phyloP scores from a whole-genome alignment of 2,329 filamentous ascomycete species.

The Fusarium odoratissimum region DNA sequence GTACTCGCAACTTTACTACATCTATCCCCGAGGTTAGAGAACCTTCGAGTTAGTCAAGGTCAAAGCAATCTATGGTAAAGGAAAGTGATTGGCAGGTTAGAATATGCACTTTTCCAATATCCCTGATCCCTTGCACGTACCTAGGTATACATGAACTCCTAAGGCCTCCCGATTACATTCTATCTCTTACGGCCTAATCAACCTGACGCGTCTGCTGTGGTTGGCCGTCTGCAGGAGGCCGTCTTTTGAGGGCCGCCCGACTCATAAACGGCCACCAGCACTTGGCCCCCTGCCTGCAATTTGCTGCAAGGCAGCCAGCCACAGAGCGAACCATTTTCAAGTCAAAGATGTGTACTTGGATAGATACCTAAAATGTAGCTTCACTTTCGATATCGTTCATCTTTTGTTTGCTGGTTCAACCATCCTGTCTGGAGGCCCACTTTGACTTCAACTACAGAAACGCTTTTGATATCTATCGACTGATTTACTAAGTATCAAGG shows the following conservation, averaged over 20 bases:
- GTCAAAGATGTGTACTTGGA: not conserved
- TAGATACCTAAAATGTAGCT: not conserved
- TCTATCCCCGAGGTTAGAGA: too few species aligned
- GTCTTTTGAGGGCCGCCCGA: not conserved
- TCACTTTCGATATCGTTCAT: not conserved
- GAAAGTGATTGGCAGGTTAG: not conserved
- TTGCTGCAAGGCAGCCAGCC: conserved; percentile 1
- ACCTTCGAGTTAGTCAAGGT: too few species aligned
- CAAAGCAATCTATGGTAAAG: too few species aligned
- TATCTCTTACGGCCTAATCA: not conserved
- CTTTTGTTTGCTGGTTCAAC: not conserved
- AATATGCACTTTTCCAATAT: not conserved
- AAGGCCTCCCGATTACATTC: not conserved
- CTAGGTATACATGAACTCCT: not conserved
- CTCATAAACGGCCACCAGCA: conserved; percentile 6
- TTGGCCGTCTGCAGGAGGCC: conserved; percentile 11
- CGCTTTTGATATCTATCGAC: not conserved
- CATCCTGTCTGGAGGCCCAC: not conserved
- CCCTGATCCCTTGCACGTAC: not conserved
- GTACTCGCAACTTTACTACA: too few species aligned
- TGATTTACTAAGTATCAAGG: not conserved
- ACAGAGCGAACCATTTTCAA: not conserved
- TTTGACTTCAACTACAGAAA: not conserved
- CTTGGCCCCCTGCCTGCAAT: conserved; percentile 2
- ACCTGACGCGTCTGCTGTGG: not conserved